Evolutionary conservation across 352 stramenopile species (phyloP).

Genomic region (Lagenidium giganteum): DNA sequence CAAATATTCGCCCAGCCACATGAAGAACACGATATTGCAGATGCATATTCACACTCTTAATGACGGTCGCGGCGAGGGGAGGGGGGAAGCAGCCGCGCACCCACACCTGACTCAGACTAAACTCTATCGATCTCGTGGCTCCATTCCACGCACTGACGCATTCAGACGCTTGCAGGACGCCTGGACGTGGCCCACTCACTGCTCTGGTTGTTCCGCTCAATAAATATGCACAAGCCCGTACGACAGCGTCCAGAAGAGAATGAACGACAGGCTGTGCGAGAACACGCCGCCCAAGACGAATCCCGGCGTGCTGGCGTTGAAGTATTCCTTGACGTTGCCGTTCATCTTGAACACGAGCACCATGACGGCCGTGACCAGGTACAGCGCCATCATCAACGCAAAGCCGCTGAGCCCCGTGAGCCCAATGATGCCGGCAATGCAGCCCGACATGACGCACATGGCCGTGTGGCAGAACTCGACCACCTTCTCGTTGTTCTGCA

Average conservation of each 20-base stretch:
- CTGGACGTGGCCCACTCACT: too few relatives aligned
- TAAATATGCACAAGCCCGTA: constrained; percentile 90
- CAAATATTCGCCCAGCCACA: too few relatives aligned
- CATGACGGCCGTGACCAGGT: constrained; percentile 59
- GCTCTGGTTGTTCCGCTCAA: too few relatives aligned
- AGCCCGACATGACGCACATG: constrained; percentile 81
- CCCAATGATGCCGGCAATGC: constrained; percentile 75
- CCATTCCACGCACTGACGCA: too few relatives aligned
- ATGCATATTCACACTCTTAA: too few relatives aligned
- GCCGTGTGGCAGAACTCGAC: constrained; percentile 77
- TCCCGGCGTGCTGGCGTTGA: constrained; percentile 59
- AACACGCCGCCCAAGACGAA: constrained; percentile 76
- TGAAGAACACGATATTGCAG: too few relatives aligned
- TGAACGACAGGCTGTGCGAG: constrained; percentile 77
- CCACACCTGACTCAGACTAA: too few relatives aligned
- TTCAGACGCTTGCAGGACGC: too few relatives aligned
- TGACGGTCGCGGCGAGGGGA: too few relatives aligned
- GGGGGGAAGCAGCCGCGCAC: too few relatives aligned
- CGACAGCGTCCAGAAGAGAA: constrained; percentile 86
- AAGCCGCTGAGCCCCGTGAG: constrained; percentile 75
- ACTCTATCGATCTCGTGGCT: too few relatives aligned
- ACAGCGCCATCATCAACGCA: constrained; percentile 57
- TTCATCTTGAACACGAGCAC: constrained; percentile 72
- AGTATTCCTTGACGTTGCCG: constrained; percentile 74
- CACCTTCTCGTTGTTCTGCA: constrained; percentile 75